These are phyloP conservation scores for Silene vulgaris DNA, from an alignment of 179 eudicot species.

Conservation along the genomic window DNA sequence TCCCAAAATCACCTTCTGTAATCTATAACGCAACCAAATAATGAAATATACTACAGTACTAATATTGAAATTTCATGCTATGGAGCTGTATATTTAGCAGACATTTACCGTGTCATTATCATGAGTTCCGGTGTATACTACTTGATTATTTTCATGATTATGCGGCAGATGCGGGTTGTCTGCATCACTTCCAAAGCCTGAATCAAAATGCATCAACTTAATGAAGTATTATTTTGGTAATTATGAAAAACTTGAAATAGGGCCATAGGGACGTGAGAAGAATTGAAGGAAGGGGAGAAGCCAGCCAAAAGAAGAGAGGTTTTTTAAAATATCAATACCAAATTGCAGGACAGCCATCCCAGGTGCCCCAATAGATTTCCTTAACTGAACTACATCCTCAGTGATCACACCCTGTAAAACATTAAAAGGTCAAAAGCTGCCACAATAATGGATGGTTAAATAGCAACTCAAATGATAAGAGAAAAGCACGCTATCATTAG, in stretches of 20 bases:
- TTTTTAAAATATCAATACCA: constrained; percentile 40
- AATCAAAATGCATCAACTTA: constrained; percentile 11
- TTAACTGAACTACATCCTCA: constrained; percentile 80
- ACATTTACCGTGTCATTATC: constrained; percentile 87
- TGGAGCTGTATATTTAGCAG: constrained; percentile 1
- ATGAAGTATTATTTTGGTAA: background rate
- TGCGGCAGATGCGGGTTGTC: constrained; percentile 92
- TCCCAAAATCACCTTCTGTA: background rate
- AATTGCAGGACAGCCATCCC: constrained; percentile 99
- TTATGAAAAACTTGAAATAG: background rate
- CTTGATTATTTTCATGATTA: constrained; percentile 90
- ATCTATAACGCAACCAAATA: background rate
- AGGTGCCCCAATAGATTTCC: constrained; percentile 89
- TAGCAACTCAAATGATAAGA: constrained; percentile 3
- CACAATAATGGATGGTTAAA: background rate
- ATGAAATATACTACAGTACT: background rate
- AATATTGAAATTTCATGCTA: background rate
- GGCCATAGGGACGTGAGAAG: background rate
- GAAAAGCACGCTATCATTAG: background rate
- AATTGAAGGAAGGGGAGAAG: background rate
- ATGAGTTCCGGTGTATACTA: constrained; percentile 95
- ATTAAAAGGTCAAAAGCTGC: background rate
- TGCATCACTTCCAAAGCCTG: constrained; percentile 94
- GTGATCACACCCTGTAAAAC: constrained; percentile 86
- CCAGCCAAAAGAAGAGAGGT: background rate